phyloP scores from a whole-genome alignment of 208 protist genomes.

The Trypanosoma grayi region DNA sequence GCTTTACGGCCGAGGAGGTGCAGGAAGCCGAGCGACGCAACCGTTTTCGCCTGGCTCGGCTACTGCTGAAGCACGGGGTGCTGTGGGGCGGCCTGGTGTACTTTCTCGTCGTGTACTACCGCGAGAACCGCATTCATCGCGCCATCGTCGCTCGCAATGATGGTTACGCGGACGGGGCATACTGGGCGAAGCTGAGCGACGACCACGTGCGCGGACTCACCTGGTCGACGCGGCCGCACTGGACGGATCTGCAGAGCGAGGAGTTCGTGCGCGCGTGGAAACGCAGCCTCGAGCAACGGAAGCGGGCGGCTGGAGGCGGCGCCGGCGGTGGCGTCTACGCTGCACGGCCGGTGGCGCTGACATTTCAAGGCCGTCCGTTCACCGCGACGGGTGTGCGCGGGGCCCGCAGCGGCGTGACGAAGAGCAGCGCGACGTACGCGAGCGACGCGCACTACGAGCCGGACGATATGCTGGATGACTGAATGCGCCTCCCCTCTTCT shows the following conservation, averaged over 20 bases:
- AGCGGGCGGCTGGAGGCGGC: background rate
- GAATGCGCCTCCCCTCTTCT: too few relatives aligned
- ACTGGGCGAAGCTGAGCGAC: constrained; percentile 10
- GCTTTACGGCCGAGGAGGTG: constrained; percentile 41
- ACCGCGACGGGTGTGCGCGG: constrained; percentile 45
- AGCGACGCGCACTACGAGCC: constrained; percentile 19
- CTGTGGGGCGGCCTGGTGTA: constrained; percentile 35
- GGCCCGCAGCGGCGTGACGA: constrained; percentile 5
- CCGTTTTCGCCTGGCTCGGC: constrained; percentile 12
- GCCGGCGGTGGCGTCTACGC: constrained; percentile 1
- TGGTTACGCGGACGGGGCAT: constrained; percentile 24
- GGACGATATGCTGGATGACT: constrained; percentile 12
- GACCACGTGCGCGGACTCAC: constrained; percentile 4
- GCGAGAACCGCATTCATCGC: constrained; percentile 37
- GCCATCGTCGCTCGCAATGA: constrained; percentile 30
- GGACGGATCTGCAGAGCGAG: constrained; percentile 21
- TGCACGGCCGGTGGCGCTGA: constrained; percentile 23
- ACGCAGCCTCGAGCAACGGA: constrained; percentile 11
- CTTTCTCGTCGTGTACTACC: constrained; percentile 23
- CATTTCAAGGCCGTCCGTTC: constrained; percentile 49
- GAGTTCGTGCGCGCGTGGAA: constrained; percentile 23
- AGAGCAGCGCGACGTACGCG: constrained; percentile 9
- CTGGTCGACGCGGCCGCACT: constrained; percentile 4
- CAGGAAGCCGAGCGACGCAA: constrained; percentile 20
- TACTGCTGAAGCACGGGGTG: constrained; percentile 30